Percentiles rank a stretch among this genome's conserved stretches.
phyloP scores from a whole-genome alignment of 2,329 filamentous ascomycete species.

The Aspergillus glaucus region DNA sequence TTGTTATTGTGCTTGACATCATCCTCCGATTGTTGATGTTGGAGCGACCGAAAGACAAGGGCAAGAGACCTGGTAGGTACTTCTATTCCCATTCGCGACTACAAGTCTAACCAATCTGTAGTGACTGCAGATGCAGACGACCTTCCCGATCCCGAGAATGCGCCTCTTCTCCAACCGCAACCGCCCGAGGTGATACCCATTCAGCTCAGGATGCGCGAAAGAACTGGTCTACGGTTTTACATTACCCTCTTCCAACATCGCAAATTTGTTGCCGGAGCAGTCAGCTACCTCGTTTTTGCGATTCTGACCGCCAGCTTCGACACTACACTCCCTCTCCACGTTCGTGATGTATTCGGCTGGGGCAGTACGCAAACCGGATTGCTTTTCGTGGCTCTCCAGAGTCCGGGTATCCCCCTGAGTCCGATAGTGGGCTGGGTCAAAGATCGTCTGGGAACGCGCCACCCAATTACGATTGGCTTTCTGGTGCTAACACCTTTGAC shows the following conservation, averaged over 20 bases:
- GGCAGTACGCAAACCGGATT: constrained; percentile 50
- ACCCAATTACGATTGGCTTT: constrained; percentile 20
- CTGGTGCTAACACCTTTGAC: constrained; percentile 16
- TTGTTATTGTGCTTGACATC: constrained; percentile 21
- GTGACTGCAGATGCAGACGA: background rate
- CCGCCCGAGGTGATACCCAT: too few relatives aligned
- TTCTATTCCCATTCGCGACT: too few relatives aligned
- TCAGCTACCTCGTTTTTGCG: constrained; percentile 42
- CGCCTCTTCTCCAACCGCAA: constrained; percentile 4
- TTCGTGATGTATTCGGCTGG: constrained; percentile 49
- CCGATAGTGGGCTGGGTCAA: constrained; percentile 50
- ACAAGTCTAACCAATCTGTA: background rate
- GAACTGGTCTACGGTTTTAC: constrained; percentile 18
- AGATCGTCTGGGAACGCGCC: constrained; percentile 18
- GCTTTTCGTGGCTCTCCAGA: constrained; percentile 52
- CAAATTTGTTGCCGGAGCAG: constrained; percentile 38
- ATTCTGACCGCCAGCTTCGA: constrained; percentile 51
- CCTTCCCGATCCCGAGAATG: constrained; percentile 3
- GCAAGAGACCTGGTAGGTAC: background rate
- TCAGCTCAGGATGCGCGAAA: background rate
- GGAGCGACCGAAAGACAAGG: constrained; percentile 4
- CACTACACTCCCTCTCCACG: constrained; percentile 51
- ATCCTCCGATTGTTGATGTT: constrained; percentile 21
- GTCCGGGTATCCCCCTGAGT: constrained; percentile 52
- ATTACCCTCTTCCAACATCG: constrained; percentile 37